Percentiles rank a stretch among this genome's conserved stretches.
These are phyloP conservation scores for Aureobasidium sp. DNA, from an alignment of 2,329 filamentous ascomycete genomes.

Conservation along the genomic window DNA sequence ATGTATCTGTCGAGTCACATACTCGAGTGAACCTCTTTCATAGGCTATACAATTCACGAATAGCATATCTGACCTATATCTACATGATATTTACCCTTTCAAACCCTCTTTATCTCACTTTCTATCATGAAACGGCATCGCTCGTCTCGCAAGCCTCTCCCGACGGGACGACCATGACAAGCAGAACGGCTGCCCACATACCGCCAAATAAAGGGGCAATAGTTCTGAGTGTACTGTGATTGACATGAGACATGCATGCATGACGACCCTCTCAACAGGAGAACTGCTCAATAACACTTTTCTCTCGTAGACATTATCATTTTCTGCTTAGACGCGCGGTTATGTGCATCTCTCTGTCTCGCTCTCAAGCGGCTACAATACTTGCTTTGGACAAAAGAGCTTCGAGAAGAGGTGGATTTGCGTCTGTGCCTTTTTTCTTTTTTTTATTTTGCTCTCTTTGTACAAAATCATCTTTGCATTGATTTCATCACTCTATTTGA, in stretches of 20 bases:
- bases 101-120: background rate
- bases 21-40: background rate
- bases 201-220: conserved; percentile 3
- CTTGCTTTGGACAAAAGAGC: no score
- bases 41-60: background rate
- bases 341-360: no score
- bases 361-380: no score
- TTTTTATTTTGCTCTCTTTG: no score
- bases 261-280: no score
- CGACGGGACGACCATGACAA: background rate
- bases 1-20: background rate
- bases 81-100: background rate
- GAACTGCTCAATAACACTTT: background rate
- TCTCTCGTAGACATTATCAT: background rate
- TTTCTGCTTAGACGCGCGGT: background rate
- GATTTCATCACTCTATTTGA: no score
- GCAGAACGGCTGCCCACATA: no score
- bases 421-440: no score
- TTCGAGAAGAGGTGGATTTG: no score
- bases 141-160: conserved; percentile 1
- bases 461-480: no score
- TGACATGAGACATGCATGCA: background rate
- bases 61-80: background rate
- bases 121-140: background rate
- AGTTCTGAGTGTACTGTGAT: conserved; percentile 3